Conservation (phyloP, 176 grass and related monocot species). For the Phragmites australis region DNA sequence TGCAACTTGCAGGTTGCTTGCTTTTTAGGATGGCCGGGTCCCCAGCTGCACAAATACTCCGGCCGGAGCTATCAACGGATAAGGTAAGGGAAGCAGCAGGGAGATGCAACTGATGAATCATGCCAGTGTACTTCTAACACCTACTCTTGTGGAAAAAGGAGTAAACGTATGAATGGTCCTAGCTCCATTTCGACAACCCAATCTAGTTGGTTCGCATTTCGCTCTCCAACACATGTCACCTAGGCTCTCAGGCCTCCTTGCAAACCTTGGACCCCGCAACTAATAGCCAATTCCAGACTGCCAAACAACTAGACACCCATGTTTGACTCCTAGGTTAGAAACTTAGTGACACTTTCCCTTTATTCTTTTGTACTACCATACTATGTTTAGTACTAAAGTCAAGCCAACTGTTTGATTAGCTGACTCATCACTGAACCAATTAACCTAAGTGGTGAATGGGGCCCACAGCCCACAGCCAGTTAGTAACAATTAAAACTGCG, state of each 20-base stretch:
- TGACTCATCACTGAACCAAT: conserved; percentile 3
- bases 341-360: conserved; percentile 11
- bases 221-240: conserved; percentile 32
- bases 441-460: background rate
- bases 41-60: background rate
- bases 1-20: conserved; percentile 32
- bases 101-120: conserved; percentile 43
- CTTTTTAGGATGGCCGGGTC: background rate
- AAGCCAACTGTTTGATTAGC: background rate
- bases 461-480: background rate
- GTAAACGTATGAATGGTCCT: conserved; percentile 26
- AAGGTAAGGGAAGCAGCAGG: conserved; percentile 35
- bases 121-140: conserved; percentile 40
- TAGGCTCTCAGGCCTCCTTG: conserved; percentile 11
- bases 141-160: conserved; percentile 36
- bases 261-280: conserved; percentile 42
- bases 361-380: conserved; percentile 18
- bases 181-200: conserved; percentile 21
- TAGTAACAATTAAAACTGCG: background rate
- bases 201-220: conserved; percentile 50
- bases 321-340: conserved; percentile 46
- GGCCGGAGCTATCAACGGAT: conserved; percentile 25
- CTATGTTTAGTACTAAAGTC: background rate
- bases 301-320: conserved; percentile 34
- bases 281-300: conserved; percentile 29